Evolutionary conservation across 306 rosid species (phyloP).

Genomic region (Cyclanthera cordifolia): DNA sequence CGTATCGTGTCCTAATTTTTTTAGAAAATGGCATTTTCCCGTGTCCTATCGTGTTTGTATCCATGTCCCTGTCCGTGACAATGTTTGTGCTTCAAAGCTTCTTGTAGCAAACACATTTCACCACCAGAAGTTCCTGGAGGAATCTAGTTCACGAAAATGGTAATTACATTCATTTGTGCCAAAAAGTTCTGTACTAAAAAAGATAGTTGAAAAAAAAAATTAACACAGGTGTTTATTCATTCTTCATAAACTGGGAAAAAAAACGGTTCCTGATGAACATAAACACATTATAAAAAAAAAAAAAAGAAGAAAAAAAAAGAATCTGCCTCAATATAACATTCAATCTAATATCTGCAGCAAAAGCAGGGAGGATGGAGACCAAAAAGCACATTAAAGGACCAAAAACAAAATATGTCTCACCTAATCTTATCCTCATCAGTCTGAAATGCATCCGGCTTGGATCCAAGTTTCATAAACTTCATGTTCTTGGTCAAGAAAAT

Average conservation of each 20-base stretch:
- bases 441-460: slow-evolving; percentile 19
- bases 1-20: too few relatives aligned
- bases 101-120: neutral
- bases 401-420: slow-evolving; percentile 8
- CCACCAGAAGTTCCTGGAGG: neutral
- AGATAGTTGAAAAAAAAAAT: neutral
- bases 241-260: neutral
- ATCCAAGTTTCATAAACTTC: slow-evolving; percentile 20
- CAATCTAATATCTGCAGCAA: neutral
- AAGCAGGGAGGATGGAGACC: neutral
- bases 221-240: neutral
- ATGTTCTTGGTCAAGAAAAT: slow-evolving; percentile 7
- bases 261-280: neutral
- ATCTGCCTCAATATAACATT: neutral
- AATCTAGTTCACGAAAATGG: too few relatives aligned
- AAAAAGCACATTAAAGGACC: neutral
- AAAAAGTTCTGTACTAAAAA: too few relatives aligned
- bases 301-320: too few relatives aligned
- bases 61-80: too few relatives aligned
- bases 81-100: too few relatives aligned
- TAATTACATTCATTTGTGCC: too few relatives aligned
- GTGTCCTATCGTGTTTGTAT: too few relatives aligned
- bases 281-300: neutral
- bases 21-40: too few relatives aligned
- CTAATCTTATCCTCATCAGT: slow-evolving; percentile 15